These are phyloP conservation scores for Paramyrothecium roridum DNA, from an alignment of 2,329 filamentous ascomycete genomes.

Conservation along the genomic window DNA sequence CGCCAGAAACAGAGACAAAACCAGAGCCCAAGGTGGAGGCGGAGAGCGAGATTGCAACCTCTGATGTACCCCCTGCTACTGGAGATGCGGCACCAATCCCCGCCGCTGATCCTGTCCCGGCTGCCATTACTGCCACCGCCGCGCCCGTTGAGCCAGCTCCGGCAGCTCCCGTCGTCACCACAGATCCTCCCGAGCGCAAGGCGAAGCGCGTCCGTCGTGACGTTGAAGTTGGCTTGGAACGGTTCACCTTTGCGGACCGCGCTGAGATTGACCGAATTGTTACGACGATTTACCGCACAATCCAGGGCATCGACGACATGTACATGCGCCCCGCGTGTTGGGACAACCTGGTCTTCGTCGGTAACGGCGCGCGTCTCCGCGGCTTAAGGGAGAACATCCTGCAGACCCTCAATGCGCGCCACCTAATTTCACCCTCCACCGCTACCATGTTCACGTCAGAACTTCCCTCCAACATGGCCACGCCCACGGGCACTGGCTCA, in stretches of 20 bases:
- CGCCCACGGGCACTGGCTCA: constrained; percentile 83
- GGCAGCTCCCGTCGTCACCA: constrained; percentile 9
- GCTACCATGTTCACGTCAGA: constrained; percentile 97
- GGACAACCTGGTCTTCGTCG: constrained; percentile 89
- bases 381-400: constrained; percentile 90
- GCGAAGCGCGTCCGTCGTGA: constrained; percentile 61
- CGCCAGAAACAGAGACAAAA: constrained; percentile 13
- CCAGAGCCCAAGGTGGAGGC: constrained; percentile 8
- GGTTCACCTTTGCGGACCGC: constrained; percentile 67
- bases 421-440: constrained; percentile 86
- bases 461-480: constrained; percentile 89
- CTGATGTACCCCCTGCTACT: too few species aligned
- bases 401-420: constrained; percentile 73
- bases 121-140: neutral
- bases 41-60: neutral
- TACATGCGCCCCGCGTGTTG: constrained; percentile 83
- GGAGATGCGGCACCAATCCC: neutral
- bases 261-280: constrained; percentile 80
- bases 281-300: constrained; percentile 76
- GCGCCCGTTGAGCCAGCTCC: neutral
- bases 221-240: constrained; percentile 74
- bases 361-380: constrained; percentile 71
- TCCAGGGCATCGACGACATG: constrained; percentile 79
- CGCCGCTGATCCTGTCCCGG: neutral
- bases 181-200: constrained; percentile 37